Base-by-base conservation (phyloP, 495 filamentous ascomycete species). In the Monascus purpureus region DNA sequence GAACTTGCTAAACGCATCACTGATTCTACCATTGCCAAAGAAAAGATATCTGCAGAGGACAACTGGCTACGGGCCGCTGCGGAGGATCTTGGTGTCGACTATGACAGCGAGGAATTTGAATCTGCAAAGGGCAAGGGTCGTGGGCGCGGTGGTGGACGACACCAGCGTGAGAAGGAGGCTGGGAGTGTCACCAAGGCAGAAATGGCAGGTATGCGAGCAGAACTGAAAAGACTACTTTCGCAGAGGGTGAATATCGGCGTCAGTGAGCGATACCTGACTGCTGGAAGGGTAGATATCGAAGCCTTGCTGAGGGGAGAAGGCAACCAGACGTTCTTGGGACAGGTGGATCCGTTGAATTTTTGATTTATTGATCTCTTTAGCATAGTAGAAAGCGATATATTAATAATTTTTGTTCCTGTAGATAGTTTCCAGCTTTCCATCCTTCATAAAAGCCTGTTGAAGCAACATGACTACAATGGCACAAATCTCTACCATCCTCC, bases 21-120 rank as follows among this genome's bases (percentile, higher is more conserved):
- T 7, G 90, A 97, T 41, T 68, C 77, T 8, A 63, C 52, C 6
- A 66, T 88, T 12, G 87, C 87, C 18, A 94, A 94, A 53, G 80
- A 92, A 52, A 90, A 83, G 57, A 70, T 80, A 24, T 70, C 68
- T 16, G 72, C 77, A 33, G 84, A 92, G 40, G 82, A 93, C 38
- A 75, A 82, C 36, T 93, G 83, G 80, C 54, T 96, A 33, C 70
- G 70, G 20, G 67, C 65, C 8, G 90, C 87, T 0, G 92, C 90
- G 1, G 85, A 95, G 31, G 90, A 96, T 39, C 69, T 97, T 2
- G 90, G 90, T 2, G 80, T 96, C 4, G 90, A 95, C 15, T 88
- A 88, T 46, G 84, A 95, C 45, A 80, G 75, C 40, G 86, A 94
- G 13, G 82, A 86, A 29, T 77, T 90, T 29, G 75, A 80, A 37